Evolutionary conservation across 306 rosid species (phyloP), one percentile per base, ranked within the genome.

Genomic region (Delonix regia): DNA sequence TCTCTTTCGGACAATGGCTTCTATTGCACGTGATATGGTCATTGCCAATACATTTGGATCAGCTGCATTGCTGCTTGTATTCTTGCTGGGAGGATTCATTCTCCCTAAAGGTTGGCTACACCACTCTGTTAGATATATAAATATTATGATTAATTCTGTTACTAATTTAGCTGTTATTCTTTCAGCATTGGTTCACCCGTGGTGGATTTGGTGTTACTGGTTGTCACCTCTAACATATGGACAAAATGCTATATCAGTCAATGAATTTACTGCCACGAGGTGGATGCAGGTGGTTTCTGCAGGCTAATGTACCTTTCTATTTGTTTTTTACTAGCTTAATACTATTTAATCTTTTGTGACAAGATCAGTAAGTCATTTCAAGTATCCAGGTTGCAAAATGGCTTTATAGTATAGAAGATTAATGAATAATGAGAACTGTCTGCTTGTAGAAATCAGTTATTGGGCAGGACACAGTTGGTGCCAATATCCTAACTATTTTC

Each of bases 121-220:
- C 42, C 42, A 4, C 8, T 38, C 9, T n/a, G n/a, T n/a, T n/a
- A 38, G 42, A 38, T 38, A 4, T 38, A 38, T 38, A 38, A 38
- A 7, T 7, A 38, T 52, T 73, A 42, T 30, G 2, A 11, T 21
- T 45, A 38, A 64, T 66, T 38, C 45, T 55, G 27, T 59, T 63
- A 68, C 21, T 75, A 52, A 75, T 71, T 56, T 68, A 44, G 70
- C 22, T 81, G 74, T 74, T 80, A 64, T 63, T 83, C 28, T 75
- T 80, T 66, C 88, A 94, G 98, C 49, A 42, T 83, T 86, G 88
- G 86, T 94, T 52, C 88, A 90, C 84, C 89, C 96, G 41, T 94
- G 98, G 98, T 91, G 94, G 96, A 44, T 75, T 60, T 91, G 98
- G 98, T 97, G 87, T 27, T 91, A 85, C 80, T 94, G 97, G 96